A percentile compares a stretch with the other conserved stretches of the same genome.
These are phyloP conservation scores for Arxiozyma slooffiae DNA, from an alignment of 1,139 yeast genomes.

Conservation along the genomic window DNA sequence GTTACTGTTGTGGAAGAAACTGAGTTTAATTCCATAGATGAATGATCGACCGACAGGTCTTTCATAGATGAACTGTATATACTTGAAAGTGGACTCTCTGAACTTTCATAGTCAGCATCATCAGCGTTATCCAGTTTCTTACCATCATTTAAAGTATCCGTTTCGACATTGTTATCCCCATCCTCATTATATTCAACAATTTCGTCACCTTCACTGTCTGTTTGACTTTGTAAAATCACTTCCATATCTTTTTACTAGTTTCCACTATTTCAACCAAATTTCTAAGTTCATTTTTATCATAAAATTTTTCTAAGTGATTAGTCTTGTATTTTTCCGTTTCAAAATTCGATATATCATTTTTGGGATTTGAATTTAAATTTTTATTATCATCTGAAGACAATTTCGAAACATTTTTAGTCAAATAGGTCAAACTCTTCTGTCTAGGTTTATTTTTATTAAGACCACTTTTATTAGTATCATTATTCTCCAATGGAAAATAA, in stretches of 20 bases:
- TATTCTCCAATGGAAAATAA: conserved; percentile 22
- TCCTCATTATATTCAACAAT: conserved; percentile 3
- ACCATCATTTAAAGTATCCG: background rate
- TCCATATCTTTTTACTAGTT: conserved; percentile 26
- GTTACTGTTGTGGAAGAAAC: conserved; percentile 5
- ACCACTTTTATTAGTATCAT: background rate
- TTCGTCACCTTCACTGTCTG: conserved; percentile 10
- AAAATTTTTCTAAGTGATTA: conserved; percentile 23
- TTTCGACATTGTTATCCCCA: conserved; percentile 1
- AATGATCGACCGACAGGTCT: background rate
- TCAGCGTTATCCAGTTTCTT: background rate
- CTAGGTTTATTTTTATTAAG: conserved; percentile 1
- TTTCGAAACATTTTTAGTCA: background rate
- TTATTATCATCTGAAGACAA: background rate
- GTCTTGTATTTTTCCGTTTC: conserved; percentile 5
- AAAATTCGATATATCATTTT: background rate
- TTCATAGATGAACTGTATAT: background rate
- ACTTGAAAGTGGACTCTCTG: background rate
- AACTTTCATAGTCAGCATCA: conserved; percentile 1
- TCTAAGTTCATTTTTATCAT: conserved; percentile 26
- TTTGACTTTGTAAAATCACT: conserved; percentile 14
- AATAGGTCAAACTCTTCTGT: background rate
- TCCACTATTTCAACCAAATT: conserved; percentile 30
- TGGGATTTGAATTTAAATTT: background rate
- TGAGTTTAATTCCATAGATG: background rate